These are phyloP conservation scores for Madurella fahalii DNA, from an alignment of 2,329 filamentous ascomycete genomes.

Conservation along the genomic window DNA sequence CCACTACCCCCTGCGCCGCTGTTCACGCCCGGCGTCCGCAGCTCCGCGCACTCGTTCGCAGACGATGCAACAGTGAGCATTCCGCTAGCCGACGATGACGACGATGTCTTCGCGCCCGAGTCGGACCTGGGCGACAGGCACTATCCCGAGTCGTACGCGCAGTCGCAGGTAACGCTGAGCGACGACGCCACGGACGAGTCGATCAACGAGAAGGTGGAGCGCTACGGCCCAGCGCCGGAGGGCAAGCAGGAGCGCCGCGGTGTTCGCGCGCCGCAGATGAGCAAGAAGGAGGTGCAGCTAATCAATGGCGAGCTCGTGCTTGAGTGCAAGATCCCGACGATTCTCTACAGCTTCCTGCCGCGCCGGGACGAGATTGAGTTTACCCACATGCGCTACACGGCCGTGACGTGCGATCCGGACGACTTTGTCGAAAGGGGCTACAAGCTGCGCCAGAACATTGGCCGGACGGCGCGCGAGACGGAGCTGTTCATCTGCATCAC, in stretches of 20 bases:
- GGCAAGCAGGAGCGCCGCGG: slow-evolving; percentile 85
- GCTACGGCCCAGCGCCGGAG: slow-evolving; percentile 83
- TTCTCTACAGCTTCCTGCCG: slow-evolving; percentile 93
- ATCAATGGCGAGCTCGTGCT: slow-evolving; percentile 97
- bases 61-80: slow-evolving; percentile 71
- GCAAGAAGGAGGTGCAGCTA: slow-evolving; percentile 88
- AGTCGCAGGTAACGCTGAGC: slow-evolving; percentile 53
- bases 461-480: slow-evolving; percentile 77
- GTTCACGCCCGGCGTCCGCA: slow-evolving; percentile 53
- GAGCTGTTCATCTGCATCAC: slow-evolving; percentile 96
- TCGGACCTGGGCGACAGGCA: slow-evolving; percentile 52
- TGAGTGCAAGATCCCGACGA: slow-evolving; percentile 98
- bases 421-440: slow-evolving; percentile 87
- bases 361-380: slow-evolving; percentile 92
- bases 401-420: slow-evolving; percentile 95
- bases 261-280: slow-evolving; percentile 80
- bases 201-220: slow-evolving; percentile 59
- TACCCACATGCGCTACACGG: slow-evolving; percentile 97
- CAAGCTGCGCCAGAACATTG: slow-evolving; percentile 87
- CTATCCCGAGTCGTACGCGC: slow-evolving; percentile 55
- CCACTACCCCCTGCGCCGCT: slow-evolving; percentile 85
- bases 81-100: slow-evolving; percentile 56
- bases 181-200: slow-evolving; percentile 33
- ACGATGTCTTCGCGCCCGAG: slow-evolving; percentile 69
- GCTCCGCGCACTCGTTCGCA: slow-evolving; percentile 46